phyloP scores from a whole-genome alignment of 2,329 filamentous ascomycete genomes.

The Pestalotiopsis sp. region DNA sequence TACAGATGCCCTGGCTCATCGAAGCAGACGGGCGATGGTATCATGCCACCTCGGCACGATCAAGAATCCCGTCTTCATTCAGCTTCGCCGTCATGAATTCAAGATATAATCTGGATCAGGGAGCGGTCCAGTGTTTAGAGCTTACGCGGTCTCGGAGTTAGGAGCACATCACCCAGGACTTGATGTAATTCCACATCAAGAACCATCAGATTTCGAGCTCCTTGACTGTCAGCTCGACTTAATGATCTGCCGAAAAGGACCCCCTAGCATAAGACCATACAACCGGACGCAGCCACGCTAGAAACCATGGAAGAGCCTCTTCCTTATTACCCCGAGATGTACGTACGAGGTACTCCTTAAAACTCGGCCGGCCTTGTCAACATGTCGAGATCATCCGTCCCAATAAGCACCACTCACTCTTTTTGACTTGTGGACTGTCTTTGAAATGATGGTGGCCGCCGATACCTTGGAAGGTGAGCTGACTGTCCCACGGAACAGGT shows the following conservation, averaged over 20 bases:
- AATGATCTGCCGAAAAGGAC: not conserved
- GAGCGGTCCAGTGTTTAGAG: not conserved
- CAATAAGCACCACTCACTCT: not conserved
- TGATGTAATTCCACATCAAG: not conserved
- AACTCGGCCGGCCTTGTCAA: not conserved
- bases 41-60: too few relatives aligned
- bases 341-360: not conserved
- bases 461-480: not conserved
- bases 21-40: too few relatives aligned
- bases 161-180: not conserved
- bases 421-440: not conserved
- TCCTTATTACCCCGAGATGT: not conserved
- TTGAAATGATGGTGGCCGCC: not conserved
- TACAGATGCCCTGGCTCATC: too few relatives aligned
- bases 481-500: not conserved
- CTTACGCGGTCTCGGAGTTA: slow-evolving; percentile 8
- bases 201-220: not conserved
- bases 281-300: not conserved
- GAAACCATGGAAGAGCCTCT: not conserved
- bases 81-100: not conserved
- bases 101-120: not conserved
- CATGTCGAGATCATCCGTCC: not conserved
- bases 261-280: not conserved
- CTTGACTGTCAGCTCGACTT: not conserved
- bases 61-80: too few relatives aligned